phyloP scores from a whole-genome alignment of 2,329 filamentous ascomycete genomes.

The Rutstroemia sp. region DNA sequence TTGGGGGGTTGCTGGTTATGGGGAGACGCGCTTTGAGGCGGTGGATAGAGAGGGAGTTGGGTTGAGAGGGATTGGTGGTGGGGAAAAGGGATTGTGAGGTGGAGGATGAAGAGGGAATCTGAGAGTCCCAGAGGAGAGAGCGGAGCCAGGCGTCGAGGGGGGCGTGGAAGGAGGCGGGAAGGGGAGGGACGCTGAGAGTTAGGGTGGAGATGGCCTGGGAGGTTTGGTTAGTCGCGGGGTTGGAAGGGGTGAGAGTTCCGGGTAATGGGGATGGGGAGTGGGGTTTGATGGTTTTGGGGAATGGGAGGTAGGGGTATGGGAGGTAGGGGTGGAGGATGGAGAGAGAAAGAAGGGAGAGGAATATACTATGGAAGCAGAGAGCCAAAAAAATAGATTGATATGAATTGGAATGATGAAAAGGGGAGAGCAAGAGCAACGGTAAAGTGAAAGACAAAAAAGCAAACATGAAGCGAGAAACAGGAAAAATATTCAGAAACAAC shows the following conservation, averaged over 20 bases:
- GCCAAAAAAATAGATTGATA: too few species aligned
- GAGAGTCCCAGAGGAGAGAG: slow-evolving; percentile 14
- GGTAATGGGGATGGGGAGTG: not conserved
- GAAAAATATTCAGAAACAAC: slow-evolving; percentile 21
- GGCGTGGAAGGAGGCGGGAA: slow-evolving; percentile 50
- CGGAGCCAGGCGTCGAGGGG: slow-evolving; percentile 22
- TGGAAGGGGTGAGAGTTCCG: not conserved
- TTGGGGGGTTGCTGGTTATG: slow-evolving; percentile 53
- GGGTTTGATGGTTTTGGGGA: not conserved
- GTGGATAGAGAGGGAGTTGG: slow-evolving; percentile 57
- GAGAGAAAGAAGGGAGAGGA: not conserved
- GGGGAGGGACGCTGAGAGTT: slow-evolving; percentile 56
- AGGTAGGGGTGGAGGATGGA: not conserved
- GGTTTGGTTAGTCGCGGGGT: not conserved
- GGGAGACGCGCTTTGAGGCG: slow-evolving; percentile 75
- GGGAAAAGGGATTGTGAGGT: not conserved
- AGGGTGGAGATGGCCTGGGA: slow-evolving; percentile 74
- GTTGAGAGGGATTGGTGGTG: not conserved
- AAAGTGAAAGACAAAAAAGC: not conserved
- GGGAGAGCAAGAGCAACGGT: not conserved
- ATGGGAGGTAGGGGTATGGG: not conserved
- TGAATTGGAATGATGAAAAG: not conserved
- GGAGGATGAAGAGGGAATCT: not conserved
- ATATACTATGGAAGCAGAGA: not conserved
- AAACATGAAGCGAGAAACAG: not conserved